Evolutionary conservation across 2,329 filamentous ascomycete species (phyloP), one percentile per base, ranked within the genome.

Genomic region (Colletotrichum scovillei): DNA sequence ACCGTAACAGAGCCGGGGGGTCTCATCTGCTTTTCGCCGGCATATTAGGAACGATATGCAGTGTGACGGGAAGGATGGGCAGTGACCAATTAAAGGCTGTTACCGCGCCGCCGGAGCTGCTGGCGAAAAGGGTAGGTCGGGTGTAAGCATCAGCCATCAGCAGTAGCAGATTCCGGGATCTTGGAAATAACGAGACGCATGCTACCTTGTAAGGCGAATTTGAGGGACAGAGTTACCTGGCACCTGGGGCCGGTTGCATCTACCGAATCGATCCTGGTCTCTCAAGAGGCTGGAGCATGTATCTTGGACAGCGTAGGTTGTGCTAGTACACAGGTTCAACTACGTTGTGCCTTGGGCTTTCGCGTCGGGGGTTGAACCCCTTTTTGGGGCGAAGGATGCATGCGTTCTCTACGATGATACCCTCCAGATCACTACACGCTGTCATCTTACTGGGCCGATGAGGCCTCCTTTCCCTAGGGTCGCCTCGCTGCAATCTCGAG

Each of bases 241-340:
- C 8, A 62, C 46, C 53, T 71, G 68, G 68, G 32, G 62, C 63
- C 56, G 65, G 56, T n/a, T 56, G 55, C 60, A 60, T 52, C 35
- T 56, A 16, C 35, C 11, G 30, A 30, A 7, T 11, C n/a, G 53
- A 49, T 28, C 26, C 59, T 35, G 49, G 30, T 35, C n/a, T 26
- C 35, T 14, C 11, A 19, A 42, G n/a, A 60, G 30, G 24, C 46
- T n/a, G 35, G 32, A 56, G 35, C 2, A 19, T 56, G 42, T 26
- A 32, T 14, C 24, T 28, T 19, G 30, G 30, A 32, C 30, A 32
- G 30, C 30, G 30, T 19, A 11, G 11, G 16, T 8, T 12, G 59
- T n/a, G 8, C 59, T 49, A 9, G 59, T 16, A 12, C 30, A 26
- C 24, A 49, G 35, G 14, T 6, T 26, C 16, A 30, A 49, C 19